phyloP scores from a whole-genome alignment of 2,329 filamentous ascomycete species.

The Aspergillus niger region DNA sequence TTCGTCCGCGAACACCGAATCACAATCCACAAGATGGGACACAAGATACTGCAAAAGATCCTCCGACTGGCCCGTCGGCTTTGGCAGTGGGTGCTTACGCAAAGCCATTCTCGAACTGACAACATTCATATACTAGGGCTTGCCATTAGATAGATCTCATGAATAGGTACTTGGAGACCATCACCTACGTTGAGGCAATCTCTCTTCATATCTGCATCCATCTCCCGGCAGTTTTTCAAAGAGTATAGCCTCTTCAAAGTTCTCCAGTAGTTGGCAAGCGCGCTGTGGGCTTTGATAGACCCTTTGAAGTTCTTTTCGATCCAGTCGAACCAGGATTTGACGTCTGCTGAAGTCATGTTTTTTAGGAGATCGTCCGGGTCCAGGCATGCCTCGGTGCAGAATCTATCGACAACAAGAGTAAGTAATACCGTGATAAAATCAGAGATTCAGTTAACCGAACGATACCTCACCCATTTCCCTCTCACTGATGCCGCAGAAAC shows the following conservation, averaged over 20 bases:
- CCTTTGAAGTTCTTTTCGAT: conserved; percentile 20
- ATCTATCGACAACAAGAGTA: conserved; percentile 8
- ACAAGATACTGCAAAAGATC: conserved; percentile 19
- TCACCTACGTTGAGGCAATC: conserved; percentile 13
- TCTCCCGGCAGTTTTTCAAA: conserved; percentile 12
- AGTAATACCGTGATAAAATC: background rate
- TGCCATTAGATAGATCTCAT: background rate
- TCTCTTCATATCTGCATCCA: conserved; percentile 9
- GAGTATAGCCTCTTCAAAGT: conserved; percentile 24
- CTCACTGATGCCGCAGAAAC: conserved; percentile 17
- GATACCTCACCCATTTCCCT: conserved; percentile 20
- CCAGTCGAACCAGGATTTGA: conserved; percentile 24
- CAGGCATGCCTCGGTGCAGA: conserved; percentile 13
- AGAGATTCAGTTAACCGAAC: too few species aligned
- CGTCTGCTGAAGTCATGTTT: conserved; percentile 13
- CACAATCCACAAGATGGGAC: conserved; percentile 14
- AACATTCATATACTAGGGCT: conserved; percentile 18
- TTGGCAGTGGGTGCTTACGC: conserved; percentile 11
- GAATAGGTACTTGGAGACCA: too few species aligned
- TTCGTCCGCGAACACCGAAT: conserved; percentile 22
- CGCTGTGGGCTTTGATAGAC: conserved; percentile 18
- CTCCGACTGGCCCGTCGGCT: conserved; percentile 15
- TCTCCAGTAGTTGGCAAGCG: conserved; percentile 21
- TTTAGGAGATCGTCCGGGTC: conserved; percentile 13
- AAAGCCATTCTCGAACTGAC: conserved; percentile 19